Base-by-base conservation (phyloP, 495 filamentous ascomycete species). In the Aspergillus bridgeri region DNA sequence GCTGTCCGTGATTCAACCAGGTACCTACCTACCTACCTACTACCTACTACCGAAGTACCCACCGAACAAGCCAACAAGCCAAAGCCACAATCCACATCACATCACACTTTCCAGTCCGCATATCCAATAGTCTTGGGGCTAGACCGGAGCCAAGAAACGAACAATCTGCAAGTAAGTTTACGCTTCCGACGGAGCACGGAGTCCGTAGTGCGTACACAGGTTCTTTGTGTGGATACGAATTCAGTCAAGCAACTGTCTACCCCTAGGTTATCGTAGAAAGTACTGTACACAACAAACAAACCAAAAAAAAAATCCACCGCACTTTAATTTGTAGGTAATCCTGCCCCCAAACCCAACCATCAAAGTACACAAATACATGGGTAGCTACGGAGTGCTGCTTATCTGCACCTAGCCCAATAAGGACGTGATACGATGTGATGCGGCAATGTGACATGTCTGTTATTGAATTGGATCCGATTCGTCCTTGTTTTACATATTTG, bases 401-500 rank as follows among this genome's bases (percentile, higher is more conserved):
- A n/a, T 7, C 25, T 27, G 11, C 33, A 3, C 13, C 33, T 15
- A 15, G 17, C 33, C 33, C 33, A 33, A 51, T 33, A 25, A 27
- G 38, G 25, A 23, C 4, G 29, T 18, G 24, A 47, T 53, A 27
- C 42, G 47, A 60, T 54, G 56, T 51, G 60, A 58, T 50, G 54
- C 38, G 48, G 8, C 6, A 52, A 58, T 64, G 61, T 64, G 61
- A 64, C 58, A 58, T 64, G 58, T 60, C 54, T 64, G 52, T 33
- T 64, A 60, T 60, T 63, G 61, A 51, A 6, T 60, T 63, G 61
- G 48, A 6, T 51, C 19, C 50, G 21, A 51, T 50, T 27, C 24
- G 48, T 21, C 48, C 33, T 4, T 27, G 25, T 22, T 52, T 22
- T 17, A 42, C 42, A n/a, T n/a, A n/a, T n/a, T n/a, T n/a, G n/a